A percentile compares a stretch with the other conserved stretches of the same genome.
Evolutionary conservation across 805 yeast genomes (phyloP).

Genomic region (Hyphopichia homilentoma): DNA sequence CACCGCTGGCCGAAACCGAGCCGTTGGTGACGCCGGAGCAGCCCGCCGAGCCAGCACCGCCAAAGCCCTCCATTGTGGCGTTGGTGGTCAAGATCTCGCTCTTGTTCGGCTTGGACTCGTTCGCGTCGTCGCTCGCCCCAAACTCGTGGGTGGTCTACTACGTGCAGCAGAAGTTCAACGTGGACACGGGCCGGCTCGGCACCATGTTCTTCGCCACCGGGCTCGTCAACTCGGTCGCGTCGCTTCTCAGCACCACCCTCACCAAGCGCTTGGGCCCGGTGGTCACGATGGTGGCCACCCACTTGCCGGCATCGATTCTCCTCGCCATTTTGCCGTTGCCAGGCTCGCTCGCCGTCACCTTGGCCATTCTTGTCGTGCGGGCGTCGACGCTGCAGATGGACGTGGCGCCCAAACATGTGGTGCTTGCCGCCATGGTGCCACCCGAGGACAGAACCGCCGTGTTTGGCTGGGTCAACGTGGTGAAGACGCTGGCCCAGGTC

Average conservation of each 20-base stretch:
- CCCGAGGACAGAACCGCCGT: slow-evolving; percentile 41
- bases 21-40: slow-evolving; percentile 7
- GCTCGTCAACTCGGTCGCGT: slow-evolving; percentile 33
- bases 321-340: slow-evolving; percentile 39
- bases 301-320: slow-evolving; percentile 40
- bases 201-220: slow-evolving; percentile 37
- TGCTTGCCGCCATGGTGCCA: slow-evolving; percentile 38
- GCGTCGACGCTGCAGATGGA: slow-evolving; percentile 45
- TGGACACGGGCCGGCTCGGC: slow-evolving; percentile 34
- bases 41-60: slow-evolving; percentile 1
- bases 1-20: slow-evolving; percentile 10
- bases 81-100: slow-evolving; percentile 30
- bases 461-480: slow-evolving; percentile 42
- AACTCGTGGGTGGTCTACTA: slow-evolving; percentile 46
- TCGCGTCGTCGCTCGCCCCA: slow-evolving; percentile 42
- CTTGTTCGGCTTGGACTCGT: slow-evolving; percentile 40
- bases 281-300: slow-evolving; percentile 42
- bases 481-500: slow-evolving; percentile 38
- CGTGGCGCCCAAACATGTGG: slow-evolving; percentile 45
- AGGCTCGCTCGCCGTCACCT: slow-evolving; percentile 22
- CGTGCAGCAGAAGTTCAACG: slow-evolving; percentile 32
- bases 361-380: slow-evolving; percentile 29
- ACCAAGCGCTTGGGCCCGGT: slow-evolving; percentile 44
- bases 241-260: slow-evolving; percentile 40
- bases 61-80: slow-evolving; percentile 10